A percentile compares a stretch with the other conserved stretches of the same genome.
Conservation (phyloP, 495 filamentous ascomycete genomes). For the Opeltia flavorubescens region DNA sequence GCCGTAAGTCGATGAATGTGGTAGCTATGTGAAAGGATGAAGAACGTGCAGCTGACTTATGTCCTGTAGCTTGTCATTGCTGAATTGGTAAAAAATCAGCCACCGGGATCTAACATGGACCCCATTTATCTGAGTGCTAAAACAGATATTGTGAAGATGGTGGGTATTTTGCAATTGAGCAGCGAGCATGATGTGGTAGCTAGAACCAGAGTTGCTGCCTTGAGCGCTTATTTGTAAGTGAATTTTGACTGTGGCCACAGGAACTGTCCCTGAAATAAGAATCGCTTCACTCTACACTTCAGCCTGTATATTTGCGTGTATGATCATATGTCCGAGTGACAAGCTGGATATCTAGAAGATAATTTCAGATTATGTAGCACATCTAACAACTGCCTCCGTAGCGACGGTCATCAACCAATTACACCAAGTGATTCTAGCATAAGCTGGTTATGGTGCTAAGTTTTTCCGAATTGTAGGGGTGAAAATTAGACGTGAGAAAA, state of each 20-base stretch:
- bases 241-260: background rate
- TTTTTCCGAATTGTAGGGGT: too few species aligned
- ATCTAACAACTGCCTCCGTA: too few species aligned
- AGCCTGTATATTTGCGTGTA: too few species aligned
- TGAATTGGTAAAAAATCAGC: conserved; percentile 13
- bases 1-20: conserved; percentile 30
- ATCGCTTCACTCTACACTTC: too few species aligned
- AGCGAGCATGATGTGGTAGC: conserved; percentile 39
- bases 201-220: conserved; percentile 37
- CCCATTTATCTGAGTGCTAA: conserved; percentile 39
- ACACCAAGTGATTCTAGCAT: too few species aligned
- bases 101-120: conserved; percentile 28
- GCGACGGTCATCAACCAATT: too few species aligned
- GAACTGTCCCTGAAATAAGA: too few species aligned
- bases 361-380: too few species aligned
- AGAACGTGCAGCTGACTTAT: background rate
- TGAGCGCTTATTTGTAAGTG: conserved; percentile 37
- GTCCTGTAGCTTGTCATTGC: conserved; percentile 15
- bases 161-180: conserved; percentile 41
- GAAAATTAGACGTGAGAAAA: too few species aligned
- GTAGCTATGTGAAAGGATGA: conserved; percentile 13
- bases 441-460: too few species aligned
- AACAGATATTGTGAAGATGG: conserved; percentile 45
- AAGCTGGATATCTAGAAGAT: too few species aligned
- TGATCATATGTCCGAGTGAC: too few species aligned